These are phyloP conservation scores for Talaromyces rugulosus DNA, from an alignment of 2,329 filamentous ascomycete genomes.

Conservation along the genomic window DNA sequence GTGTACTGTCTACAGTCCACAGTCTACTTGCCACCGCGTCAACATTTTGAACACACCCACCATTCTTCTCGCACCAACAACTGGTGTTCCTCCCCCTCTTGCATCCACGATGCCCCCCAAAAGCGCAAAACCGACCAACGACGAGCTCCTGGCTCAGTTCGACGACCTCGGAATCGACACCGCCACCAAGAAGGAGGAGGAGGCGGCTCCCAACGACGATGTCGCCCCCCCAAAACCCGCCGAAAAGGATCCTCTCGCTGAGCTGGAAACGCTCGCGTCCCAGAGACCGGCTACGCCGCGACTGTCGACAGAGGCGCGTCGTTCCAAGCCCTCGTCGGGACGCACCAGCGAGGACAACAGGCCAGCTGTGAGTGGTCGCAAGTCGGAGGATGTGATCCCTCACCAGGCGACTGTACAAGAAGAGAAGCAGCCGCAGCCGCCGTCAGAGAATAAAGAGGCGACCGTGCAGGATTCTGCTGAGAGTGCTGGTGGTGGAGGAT, in stretches of 20 bases:
- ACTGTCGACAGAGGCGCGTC: constrained; percentile 50
- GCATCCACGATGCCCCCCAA: constrained; percentile 30
- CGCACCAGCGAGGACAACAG: constrained; percentile 68
- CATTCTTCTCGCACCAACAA: background rate
- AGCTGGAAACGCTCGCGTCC: constrained; percentile 75
- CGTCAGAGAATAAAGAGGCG: constrained; percentile 40
- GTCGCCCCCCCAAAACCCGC: constrained; percentile 11
- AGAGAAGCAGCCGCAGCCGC: constrained; percentile 32
- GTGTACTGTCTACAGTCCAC: too few species aligned
- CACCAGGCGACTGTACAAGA: constrained; percentile 5
- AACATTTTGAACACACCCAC: background rate
- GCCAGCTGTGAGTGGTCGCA: constrained; percentile 49
- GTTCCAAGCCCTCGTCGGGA: constrained; percentile 49
- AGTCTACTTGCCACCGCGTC: background rate
- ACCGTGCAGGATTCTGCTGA: constrained; percentile 48
- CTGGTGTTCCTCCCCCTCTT: background rate
- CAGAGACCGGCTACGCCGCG: constrained; percentile 73
- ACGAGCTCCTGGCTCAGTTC: constrained; percentile 49
- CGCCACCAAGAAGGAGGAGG: background rate
- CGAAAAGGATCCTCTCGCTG: constrained; percentile 75
- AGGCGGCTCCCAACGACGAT: constrained; percentile 12
- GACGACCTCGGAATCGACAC: constrained; percentile 41
- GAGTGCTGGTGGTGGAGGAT: constrained; percentile 68
- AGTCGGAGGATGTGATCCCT: constrained; percentile 60
- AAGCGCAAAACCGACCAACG: constrained; percentile 39